Evolutionary conservation across 176 grass and related monocot species (phyloP).

Genomic region (Canna indica): DNA sequence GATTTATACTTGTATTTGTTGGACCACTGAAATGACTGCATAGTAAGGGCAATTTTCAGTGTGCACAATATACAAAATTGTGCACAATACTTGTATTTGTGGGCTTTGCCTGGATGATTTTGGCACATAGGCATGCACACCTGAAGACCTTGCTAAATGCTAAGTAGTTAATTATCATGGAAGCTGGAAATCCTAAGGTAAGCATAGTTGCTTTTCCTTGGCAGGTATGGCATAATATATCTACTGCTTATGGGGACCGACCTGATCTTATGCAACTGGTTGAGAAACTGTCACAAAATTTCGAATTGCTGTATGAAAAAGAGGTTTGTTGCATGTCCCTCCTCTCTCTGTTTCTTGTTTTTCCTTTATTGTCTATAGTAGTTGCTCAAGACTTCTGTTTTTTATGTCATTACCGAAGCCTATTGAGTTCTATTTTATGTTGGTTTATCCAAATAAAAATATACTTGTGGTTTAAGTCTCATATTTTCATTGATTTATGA

Average conservation of each 20-base stretch:
- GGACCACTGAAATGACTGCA: neutral
- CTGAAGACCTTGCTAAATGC: too few relatives aligned
- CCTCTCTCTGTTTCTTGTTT: slow-evolving; percentile 17
- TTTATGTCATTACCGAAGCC: too few relatives aligned
- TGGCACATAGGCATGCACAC: neutral
- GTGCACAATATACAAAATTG: neutral
- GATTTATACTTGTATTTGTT: neutral
- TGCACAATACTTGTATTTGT: neutral
- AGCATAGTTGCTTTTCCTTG: neutral
- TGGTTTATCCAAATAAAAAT: too few relatives aligned
- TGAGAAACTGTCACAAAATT: slow-evolving; percentile 45
- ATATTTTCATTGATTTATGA: too few relatives aligned
- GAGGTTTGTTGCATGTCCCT: slow-evolving; percentile 39
- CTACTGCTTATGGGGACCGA: slow-evolving; percentile 55
- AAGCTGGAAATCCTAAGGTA: neutral
- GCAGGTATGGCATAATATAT: slow-evolving; percentile 79
- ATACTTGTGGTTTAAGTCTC: too few relatives aligned
- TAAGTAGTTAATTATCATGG: neutral
- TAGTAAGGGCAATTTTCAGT: neutral
- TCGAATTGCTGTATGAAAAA: slow-evolving; percentile 72
- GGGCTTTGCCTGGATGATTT: neutral
- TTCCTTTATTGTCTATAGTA: slow-evolving; percentile 5
- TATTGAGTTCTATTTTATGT: too few relatives aligned
- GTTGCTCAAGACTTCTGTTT: too few relatives aligned
- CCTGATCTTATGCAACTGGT: slow-evolving; percentile 60